Conservation (phyloP, 345 rosid genomes). For the Dimocarpus longan region DNA sequence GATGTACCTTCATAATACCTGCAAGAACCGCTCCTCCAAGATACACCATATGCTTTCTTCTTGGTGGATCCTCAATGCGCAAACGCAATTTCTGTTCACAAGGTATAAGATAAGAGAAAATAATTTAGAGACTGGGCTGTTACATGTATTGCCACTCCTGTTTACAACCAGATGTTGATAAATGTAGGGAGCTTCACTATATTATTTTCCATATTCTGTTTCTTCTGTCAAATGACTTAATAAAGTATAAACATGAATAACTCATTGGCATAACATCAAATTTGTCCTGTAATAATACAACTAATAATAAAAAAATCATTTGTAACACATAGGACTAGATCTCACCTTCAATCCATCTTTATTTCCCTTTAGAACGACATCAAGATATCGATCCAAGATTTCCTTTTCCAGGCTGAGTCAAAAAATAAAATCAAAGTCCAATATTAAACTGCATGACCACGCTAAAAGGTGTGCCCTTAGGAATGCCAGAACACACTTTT, state of each 20-base stretch:
- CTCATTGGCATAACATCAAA: not conserved
- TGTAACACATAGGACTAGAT: not conserved
- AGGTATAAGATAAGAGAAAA: slow-evolving; percentile 16
- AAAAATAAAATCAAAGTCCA: slow-evolving; percentile 17
- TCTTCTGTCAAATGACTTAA: not conserved
- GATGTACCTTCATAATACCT: slow-evolving; percentile 90
- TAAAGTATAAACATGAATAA: not conserved
- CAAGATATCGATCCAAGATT: slow-evolving; percentile 85
- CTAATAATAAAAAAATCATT: not conserved
- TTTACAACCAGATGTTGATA: not conserved
- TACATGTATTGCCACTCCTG: slow-evolving; percentile 15
- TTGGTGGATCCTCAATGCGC: slow-evolving; percentile 94
- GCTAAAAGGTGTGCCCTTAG: slow-evolving; percentile 8
- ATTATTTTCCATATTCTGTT: not conserved
- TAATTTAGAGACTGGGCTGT: not conserved
- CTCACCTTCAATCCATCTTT: slow-evolving; percentile 94
- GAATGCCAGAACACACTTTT: not conserved
- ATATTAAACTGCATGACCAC: not conserved
- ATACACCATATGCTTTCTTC: slow-evolving; percentile 99
- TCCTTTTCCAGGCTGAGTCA: slow-evolving; percentile 86
- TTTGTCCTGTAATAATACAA: not conserved
- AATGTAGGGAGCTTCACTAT: not conserved
- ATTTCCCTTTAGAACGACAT: slow-evolving; percentile 90
- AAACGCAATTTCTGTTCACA: slow-evolving; percentile 70
- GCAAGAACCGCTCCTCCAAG: slow-evolving; percentile 99